Evolutionary conservation across 208 protist species (phyloP), one percentile per base, ranked within the genome.

Genomic region (Spongospora subterranea): DNA sequence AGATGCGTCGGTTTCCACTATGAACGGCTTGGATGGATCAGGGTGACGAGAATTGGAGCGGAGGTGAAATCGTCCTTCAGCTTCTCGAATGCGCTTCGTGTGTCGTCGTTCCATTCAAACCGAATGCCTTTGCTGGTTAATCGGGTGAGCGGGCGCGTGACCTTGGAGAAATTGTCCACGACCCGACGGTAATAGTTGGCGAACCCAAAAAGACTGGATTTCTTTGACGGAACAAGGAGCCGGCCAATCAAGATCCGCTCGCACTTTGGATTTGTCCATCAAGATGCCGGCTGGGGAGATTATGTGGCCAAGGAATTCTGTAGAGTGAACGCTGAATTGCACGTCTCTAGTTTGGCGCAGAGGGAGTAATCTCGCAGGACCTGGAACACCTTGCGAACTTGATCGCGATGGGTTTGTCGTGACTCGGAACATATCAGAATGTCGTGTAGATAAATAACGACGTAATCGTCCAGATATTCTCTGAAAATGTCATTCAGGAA

Each of bases 401-500:
- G 50, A 29, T 60, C 50, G 6, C 50, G 50, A 60, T 60, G 50
- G 6, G 6, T 24, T 60, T 6, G 13, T 24, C 50, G 13, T 29
- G 13, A 29, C 24, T 60, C 13, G 50, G 50, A 60, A 24, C 24
- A 60, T 29, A 60, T 60, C 50, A 60, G 50, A 29, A 60, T 60
- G 24, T 60, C 50, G 50, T 60, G 13, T 24, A 60, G 24, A 60
- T 60, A 60, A 60, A 60, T 24, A 6, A 60, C 50, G 6, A 60
- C 13, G 24, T 29, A 60, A 29, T 60, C 24, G 50, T 60, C 50
- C 50, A 60, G 50, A 60, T 90, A 90, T 38, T 91, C 90, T 24
- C 41, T 24, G 0, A 92, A 90, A 6, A 92, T 92, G 0, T 92
- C 88, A 0, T 65, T 92, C 0, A 92, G 90, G 0, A 93, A 43